Evolutionary conservation across 331 rosid genomes (phyloP).

Genomic region (Saraca asoca): DNA sequence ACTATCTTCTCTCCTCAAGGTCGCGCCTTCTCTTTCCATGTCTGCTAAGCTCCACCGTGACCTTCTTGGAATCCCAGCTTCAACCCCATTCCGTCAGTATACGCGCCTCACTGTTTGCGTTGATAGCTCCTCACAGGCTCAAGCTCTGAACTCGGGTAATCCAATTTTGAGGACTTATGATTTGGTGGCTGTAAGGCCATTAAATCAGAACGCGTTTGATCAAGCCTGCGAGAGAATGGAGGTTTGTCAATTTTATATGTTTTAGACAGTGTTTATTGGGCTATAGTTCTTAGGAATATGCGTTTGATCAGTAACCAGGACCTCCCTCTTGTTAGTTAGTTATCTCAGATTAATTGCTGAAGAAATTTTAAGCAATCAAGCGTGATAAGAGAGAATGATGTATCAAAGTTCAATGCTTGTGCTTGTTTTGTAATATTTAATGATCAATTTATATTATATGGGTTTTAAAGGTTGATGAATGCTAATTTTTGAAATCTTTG

Average conservation of each 20-base stretch:
- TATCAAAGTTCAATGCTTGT: neutral
- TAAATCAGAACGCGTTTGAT: conserved; percentile 64
- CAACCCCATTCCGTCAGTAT: conserved; percentile 85
- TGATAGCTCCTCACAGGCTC: conserved; percentile 47
- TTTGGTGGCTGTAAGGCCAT: conserved; percentile 72
- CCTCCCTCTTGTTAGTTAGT: no score
- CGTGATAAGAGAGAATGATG: neutral
- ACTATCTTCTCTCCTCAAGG: conserved; percentile 66
- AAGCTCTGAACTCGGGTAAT: conserved; percentile 70
- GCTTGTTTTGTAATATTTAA: neutral
- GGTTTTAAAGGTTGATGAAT: neutral
- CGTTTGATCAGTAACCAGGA: no score
- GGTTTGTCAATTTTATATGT: conserved; percentile 41
- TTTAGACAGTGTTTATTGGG: neutral
- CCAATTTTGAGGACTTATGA: conserved; percentile 82
- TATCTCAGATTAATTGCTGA: neutral
- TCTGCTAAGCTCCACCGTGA: conserved; percentile 76
- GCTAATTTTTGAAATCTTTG: conserved; percentile 26
- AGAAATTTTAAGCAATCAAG: neutral
- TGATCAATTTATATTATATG: neutral
- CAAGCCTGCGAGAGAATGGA: conserved; percentile 74
- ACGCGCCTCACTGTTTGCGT: conserved; percentile 75
- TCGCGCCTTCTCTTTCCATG: conserved; percentile 62
- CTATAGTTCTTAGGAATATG: neutral
- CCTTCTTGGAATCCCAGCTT: conserved; percentile 53